phyloP scores from a whole-genome alignment of 108 stramenopile species.

The Cyclostephanos tholiformis region DNA sequence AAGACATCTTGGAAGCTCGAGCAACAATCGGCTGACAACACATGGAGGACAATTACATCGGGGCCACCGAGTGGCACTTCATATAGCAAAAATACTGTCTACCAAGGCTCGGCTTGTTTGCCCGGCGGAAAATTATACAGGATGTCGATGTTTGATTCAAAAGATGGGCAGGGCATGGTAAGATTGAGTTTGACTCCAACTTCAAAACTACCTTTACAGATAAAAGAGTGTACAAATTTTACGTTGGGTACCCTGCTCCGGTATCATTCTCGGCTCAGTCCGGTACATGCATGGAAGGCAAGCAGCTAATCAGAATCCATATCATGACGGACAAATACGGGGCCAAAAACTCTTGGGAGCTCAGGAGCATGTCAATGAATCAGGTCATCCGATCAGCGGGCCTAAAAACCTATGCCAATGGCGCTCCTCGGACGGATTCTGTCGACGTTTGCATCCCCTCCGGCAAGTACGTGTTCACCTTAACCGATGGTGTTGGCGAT shows the following conservation, averaged over 20 bases:
- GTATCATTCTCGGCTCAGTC: not conserved
- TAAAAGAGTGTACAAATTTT: constrained; percentile 12
- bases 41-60: not conserved
- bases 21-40: not conserved
- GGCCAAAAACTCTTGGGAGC: constrained; percentile 44
- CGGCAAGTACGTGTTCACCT: constrained; percentile 38
- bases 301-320: constrained; percentile 35
- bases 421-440: constrained; percentile 12
- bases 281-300: constrained; percentile 9
- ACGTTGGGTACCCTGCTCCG: constrained; percentile 8
- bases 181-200: constrained; percentile 19
- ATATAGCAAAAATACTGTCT: constrained; percentile 9
- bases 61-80: not conserved
- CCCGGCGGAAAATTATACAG: constrained; percentile 1
- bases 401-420: constrained; percentile 10
- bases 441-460: constrained; percentile 31
- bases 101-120: constrained; percentile 8
- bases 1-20: constrained; percentile 30
- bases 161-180: constrained; percentile 15
- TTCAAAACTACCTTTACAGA: constrained; percentile 8
- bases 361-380: constrained; percentile 10
- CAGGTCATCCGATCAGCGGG: constrained; percentile 17
- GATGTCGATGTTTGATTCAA: not conserved
- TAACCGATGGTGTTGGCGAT: constrained; percentile 41
- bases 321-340: constrained; percentile 27